Evolutionary conservation across 2,329 filamentous ascomycete genomes (phyloP).

Genomic region (Ophiostoma quercus): DNA sequence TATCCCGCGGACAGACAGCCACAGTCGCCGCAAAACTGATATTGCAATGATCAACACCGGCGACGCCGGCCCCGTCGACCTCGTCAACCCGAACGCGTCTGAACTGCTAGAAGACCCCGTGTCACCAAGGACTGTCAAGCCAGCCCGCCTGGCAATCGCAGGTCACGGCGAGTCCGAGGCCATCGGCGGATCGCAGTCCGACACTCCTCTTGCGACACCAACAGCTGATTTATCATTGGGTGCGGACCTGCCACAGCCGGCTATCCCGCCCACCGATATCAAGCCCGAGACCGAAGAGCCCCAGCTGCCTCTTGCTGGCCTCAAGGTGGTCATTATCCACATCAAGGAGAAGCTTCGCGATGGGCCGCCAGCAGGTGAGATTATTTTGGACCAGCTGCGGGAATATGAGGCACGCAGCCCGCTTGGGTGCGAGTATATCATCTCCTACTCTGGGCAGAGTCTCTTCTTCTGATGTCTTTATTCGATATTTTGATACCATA

Average conservation of each 20-base stretch:
- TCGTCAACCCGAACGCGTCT: not conserved
- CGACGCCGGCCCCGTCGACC: no score
- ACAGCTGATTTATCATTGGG: constrained; percentile 40
- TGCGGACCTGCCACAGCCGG: constrained; percentile 14
- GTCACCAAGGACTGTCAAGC: constrained; percentile 46
- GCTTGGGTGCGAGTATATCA: constrained; percentile 73
- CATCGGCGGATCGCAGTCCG: constrained; percentile 3
- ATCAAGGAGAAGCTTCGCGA: constrained; percentile 82
- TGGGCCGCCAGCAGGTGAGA: constrained; percentile 57
- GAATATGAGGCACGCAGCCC: constrained; percentile 59
- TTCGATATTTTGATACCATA: not conserved
- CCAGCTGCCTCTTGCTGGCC: constrained; percentile 55
- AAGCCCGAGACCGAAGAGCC: constrained; percentile 11
- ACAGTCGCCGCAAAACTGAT: constrained; percentile 25
- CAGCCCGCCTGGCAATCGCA: constrained; percentile 25
- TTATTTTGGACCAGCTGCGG: constrained; percentile 64
- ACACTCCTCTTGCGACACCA: constrained; percentile 44
- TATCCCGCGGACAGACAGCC: constrained; percentile 18
- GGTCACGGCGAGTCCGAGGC: constrained; percentile 21
- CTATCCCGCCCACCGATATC: not conserved
- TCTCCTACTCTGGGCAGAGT: constrained; percentile 62
- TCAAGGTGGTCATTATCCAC: constrained; percentile 85
- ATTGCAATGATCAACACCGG: not conserved
- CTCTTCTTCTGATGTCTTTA: constrained; percentile 42
- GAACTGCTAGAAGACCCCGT: constrained; percentile 42